Evolutionary conservation across 2,329 filamentous ascomycete genomes (phyloP), one percentile per base, ranked within the genome.

Genomic region (Hypoxylon sp.): DNA sequence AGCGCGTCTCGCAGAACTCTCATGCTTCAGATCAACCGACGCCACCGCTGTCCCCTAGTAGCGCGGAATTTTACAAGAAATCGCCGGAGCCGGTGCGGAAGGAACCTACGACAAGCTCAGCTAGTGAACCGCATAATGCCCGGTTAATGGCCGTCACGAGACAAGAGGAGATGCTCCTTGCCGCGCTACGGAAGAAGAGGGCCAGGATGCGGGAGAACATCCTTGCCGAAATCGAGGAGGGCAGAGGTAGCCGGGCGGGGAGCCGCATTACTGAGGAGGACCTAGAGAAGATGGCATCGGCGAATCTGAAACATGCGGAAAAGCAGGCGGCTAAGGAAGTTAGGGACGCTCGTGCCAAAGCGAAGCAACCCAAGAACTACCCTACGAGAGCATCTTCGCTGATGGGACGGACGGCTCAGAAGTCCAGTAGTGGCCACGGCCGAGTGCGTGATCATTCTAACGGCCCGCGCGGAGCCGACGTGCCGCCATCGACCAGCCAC

Each of bases 151-250:
- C 85, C 0, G 84, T 88, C 16, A 87, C 85, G 0, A 81, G 79
- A 3, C 85, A 87, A 65, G 86, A 88, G 64, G 84, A 88, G 74
- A 83, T 87, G 80, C 78, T 88, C 0, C 78, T 88, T 3, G 82
- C 85, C 1, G 86, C 86, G 2, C 78, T 88, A 42, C 81, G 86
- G 7, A 81, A 84, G 69, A 87, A 86, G 77, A 80, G 85, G n/a
- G 82, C 84, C 2, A 78, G 79, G n/a, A 85, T 86, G 82, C 82
- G 84, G 1, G 81, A 85, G 65, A 80, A 79, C 2, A 77, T 82
- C 16, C 75, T 81, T 11, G 76, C 80, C 20, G 80, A 83, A 63
- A 77, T 80, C 12, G 80, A 82, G 28, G 80, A 80, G 30, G 76
- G 77, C 14, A 65, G 62, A n/a, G 68, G 53, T n/a, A 64, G 61